Evolutionary conservation across 352 stramenopile species (phyloP), one percentile per base, ranked within the genome.

Genomic region (Phytopythium chamaehyphon): DNA sequence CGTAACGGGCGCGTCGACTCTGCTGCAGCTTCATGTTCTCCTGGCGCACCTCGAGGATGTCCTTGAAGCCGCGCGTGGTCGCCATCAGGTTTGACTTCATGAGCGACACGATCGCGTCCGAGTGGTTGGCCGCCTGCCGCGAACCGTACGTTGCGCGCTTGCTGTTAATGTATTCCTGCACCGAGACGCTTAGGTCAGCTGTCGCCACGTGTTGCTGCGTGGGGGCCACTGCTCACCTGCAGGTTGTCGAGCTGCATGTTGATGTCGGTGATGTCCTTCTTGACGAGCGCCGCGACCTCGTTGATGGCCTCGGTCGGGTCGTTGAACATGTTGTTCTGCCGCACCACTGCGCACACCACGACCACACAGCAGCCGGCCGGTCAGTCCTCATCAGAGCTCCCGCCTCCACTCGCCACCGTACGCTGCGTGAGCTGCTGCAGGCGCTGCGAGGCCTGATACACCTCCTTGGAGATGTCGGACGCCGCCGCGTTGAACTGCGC

Each of bases 321-420:
- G 50, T 94, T 92, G 51, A 94, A 94, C 79, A 94, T 92, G 69
- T 90, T 94, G 55, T 90, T 91, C 64, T 94, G 79, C 33, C 82
- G 75, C 31, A 94, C 81, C 48, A 94, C 83, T 94, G 43, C 44
- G 43, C 11, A 11, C 23, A 0, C 16, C 46, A 35, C 9, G n/a
- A n/a, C n/a, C n/a, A n/a, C n/a, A n/a, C 15, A 3, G 11, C 8
- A 50, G 22, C 16, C 24, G 9, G 21, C 43, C 3, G 11, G 15
- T 23, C 28, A 37, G 24, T 40, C 14, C 31, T 23, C 10, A 31
- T 12, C 15, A 31, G 3, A 8, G 3, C 26, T 12, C 12, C 42
- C 44, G 24, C 52, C 44, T 21, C 18, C 39, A 40, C 33, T 37
- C 40, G 15, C 39, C 1, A 78, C 78, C n/a, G 51, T 66, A 93